Base-by-base conservation (phyloP, 176 grass and related monocot species). In the Coix lacrymajobi region DNA sequence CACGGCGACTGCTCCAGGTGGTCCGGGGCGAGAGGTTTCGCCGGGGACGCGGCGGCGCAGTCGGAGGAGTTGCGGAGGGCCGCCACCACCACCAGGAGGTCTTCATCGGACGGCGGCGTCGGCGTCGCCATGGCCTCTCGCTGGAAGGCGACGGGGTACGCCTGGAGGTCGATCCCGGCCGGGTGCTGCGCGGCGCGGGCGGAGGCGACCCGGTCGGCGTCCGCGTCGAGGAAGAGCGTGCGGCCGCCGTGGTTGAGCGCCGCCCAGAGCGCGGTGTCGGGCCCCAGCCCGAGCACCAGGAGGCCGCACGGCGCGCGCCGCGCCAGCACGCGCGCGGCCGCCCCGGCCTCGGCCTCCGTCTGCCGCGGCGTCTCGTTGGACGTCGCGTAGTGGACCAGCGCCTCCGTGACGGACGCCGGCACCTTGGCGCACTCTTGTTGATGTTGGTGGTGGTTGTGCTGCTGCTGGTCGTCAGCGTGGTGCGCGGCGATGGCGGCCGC, bases 201-300 rank as follows among this genome's bases (percentile, higher is more conserved):
- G 8, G 77, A 38, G 14, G 72, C 71, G 3, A 93, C 78, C 66
- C 60, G 58, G 17, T 52, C 57, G 22, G 62, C 83, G 86, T 95
- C 93, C 30, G 85, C 75, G 39, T 95, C 90, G 28, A 95, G 85
- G 83, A 95, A 95, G 5, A 88, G 73, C 30, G 93, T 95, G 83
- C 90, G 90, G 37, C 93, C 93, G 52, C 87, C 90, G 36, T 95
- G 87, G 93, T 95, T 95, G 26, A 95, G 87, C 75, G 85, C 82
- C 44, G 82, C 88, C 93, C 90, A 92, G 78, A 95, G 91, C 51
- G 73, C 69, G 90, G 73, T 66, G 79, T 57, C 90, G 70, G 70
- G 85, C 0, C 85, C 90, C n/a, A 92, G 75, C 16, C 93, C 93
- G 75, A 95, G 84, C 31, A 95, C 90, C 31, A 95, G 85, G 62